These are phyloP conservation scores for Xanthoconium separans DNA, from an alignment of 1,284 basidiomycete species.

Conservation along the genomic window DNA sequence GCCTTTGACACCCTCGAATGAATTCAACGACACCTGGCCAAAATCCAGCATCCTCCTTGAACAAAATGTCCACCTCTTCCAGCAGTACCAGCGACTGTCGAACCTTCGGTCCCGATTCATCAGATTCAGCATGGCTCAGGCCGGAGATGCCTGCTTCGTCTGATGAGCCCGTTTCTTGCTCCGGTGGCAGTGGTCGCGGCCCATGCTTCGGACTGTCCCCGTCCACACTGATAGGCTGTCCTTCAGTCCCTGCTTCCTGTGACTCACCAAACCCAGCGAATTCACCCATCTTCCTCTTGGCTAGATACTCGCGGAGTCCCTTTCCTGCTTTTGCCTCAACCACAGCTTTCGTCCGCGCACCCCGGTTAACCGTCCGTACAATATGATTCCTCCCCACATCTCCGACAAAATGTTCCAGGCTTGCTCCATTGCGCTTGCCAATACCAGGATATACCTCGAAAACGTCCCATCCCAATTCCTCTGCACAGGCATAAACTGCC, in stretches of 20 bases:
- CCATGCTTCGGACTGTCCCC: conserved; percentile 7
- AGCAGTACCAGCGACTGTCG: conserved; percentile 89
- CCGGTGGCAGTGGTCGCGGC: background rate
- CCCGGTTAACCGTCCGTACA: conserved; percentile 40
- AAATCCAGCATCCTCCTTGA: conserved; percentile 87
- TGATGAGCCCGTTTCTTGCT: background rate
- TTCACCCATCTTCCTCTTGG: conserved; percentile 6
- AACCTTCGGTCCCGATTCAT: conserved; percentile 29
- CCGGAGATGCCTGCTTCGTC: conserved; percentile 1
- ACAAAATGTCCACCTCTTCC: conserved; percentile 97
- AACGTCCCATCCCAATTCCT: conserved; percentile 92
- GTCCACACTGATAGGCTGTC: conserved; percentile 22
- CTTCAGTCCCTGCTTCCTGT: conserved; percentile 18
- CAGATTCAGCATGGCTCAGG: conserved; percentile 15
- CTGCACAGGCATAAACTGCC: conserved; percentile 89
- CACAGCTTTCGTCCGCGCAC: conserved; percentile 11
- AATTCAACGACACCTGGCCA: conserved; percentile 85
- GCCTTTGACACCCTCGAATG: conserved; percentile 79
- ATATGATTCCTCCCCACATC: conserved; percentile 93
- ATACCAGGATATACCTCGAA: conserved; percentile 98
- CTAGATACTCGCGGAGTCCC: conserved; percentile 18
- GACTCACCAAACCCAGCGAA: background rate
- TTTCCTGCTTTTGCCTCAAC: conserved; percentile 3
- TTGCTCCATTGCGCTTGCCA: conserved; percentile 79
- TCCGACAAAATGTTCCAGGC: conserved; percentile 81